A percentile compares a stretch with the other conserved stretches of the same genome.
Evolutionary conservation across 2,329 filamentous ascomycete species (phyloP).

Genomic region (Cercospora sp.): DNA sequence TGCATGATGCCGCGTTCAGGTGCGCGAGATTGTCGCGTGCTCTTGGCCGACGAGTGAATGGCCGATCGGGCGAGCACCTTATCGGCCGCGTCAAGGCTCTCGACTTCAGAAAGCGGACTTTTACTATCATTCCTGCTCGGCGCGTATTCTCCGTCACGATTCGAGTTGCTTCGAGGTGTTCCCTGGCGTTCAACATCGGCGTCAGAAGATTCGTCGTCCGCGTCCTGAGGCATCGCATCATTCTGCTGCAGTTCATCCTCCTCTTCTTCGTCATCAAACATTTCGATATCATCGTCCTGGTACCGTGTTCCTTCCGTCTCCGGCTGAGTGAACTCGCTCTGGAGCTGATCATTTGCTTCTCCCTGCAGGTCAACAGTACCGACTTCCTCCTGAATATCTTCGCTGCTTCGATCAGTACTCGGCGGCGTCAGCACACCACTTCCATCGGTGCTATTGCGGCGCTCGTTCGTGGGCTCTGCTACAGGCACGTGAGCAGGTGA

Average conservation of each 20-base stretch:
- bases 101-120: conserved; percentile 22
- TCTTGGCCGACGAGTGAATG: neutral
- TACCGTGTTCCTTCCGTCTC: conserved; percentile 34
- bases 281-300: conserved; percentile 20
- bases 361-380: conserved; percentile 18
- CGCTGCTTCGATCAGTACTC: conserved; percentile 35
- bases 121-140: conserved; percentile 16
- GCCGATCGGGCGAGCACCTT: neutral
- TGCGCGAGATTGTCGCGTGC: neutral
- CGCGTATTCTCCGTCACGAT: conserved; percentile 7
- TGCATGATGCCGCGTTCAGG: conserved; percentile 14
- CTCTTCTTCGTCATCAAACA: conserved; percentile 21
- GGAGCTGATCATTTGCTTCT: conserved; percentile 21
- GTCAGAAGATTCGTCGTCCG: conserved; percentile 10
- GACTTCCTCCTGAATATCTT: conserved; percentile 16
- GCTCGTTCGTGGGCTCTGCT: conserved; percentile 12
- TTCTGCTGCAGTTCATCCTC: conserved; percentile 9
- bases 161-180: neutral
- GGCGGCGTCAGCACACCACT: conserved; percentile 41
- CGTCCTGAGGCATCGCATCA: conserved; percentile 6
- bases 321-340: conserved; percentile 31
- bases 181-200: neutral
- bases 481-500: conserved; percentile 35
- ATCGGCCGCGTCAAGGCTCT: conserved; percentile 1
- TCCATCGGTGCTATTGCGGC: conserved; percentile 27